A percentile compares a stretch with the other conserved stretches of the same genome.
phyloP scores from a whole-genome alignment of 768 basidiomycete genomes.

The Nevesoporus exiguus region DNA sequence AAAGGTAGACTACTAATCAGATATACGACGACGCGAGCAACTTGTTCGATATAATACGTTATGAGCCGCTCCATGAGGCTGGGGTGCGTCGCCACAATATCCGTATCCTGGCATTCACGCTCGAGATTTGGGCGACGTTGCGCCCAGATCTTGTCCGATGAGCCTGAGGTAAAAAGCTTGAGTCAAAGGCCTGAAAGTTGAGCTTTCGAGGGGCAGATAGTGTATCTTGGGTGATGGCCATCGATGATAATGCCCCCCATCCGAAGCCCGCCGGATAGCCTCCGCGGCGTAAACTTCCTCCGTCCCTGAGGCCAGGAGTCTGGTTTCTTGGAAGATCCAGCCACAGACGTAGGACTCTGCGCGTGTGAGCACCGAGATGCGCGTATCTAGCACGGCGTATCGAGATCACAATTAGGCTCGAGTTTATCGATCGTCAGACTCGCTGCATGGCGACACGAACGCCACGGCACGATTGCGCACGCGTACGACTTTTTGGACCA shows the following conservation, averaged over 20 bases:
- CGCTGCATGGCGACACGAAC: too few species aligned
- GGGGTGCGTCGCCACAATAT: background rate
- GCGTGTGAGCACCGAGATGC: too few species aligned
- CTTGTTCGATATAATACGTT: background rate
- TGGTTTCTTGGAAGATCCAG: background rate
- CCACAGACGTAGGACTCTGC: background rate
- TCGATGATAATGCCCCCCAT: background rate
- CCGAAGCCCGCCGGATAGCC: background rate
- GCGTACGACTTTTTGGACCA: too few species aligned
- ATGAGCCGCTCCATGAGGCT: background rate
- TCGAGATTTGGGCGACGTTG: background rate
- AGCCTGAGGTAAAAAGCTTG: background rate
- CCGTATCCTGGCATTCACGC: background rate
- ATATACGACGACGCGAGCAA: background rate
- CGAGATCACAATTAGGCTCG: too few species aligned
- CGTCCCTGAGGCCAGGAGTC: background rate
- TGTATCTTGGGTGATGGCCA: background rate
- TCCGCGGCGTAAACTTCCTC: background rate
- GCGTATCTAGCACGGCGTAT: too few species aligned
- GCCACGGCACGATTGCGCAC: too few species aligned
- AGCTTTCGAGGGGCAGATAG: background rate
- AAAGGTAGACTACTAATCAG: background rate
- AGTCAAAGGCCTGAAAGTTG: background rate
- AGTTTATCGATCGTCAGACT: too few species aligned
- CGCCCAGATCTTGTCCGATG: background rate